phyloP scores from a whole-genome alignment of 768 basidiomycete genomes.

The Mycena galericulata region DNA sequence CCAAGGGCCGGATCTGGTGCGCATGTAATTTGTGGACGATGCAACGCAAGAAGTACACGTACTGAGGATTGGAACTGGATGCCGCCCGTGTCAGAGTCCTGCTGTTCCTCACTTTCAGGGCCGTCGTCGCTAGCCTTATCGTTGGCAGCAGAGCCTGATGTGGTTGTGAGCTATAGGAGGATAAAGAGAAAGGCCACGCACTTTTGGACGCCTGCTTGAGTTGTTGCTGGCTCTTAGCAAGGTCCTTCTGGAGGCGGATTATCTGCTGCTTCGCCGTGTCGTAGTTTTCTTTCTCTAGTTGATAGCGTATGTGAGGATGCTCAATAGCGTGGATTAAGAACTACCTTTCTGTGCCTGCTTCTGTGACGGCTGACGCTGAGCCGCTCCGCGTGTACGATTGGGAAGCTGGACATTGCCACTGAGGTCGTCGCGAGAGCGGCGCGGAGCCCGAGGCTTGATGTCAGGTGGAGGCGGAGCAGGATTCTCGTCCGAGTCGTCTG shows the following conservation, averaged over 20 bases:
- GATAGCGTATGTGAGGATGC: background rate
- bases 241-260: background rate
- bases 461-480: background rate
- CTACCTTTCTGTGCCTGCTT: background rate
- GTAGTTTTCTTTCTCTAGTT: slow-evolving; percentile 12
- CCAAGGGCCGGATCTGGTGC: background rate
- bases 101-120: background rate
- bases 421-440: slow-evolving; percentile 1
- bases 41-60: background rate
- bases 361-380: background rate
- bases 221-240: too few relatives aligned
- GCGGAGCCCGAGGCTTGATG: too few relatives aligned
- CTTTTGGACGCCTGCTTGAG: background rate
- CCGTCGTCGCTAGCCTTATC: background rate
- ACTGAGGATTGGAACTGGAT: background rate
- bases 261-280: background rate
- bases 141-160: background rate
- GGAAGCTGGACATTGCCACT: background rate
- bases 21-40: too few relatives aligned
- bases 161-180: background rate
- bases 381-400: background rate
- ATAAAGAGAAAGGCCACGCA: too few relatives aligned
- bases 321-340: too few relatives aligned
- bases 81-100: background rate
- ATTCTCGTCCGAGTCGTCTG: background rate